A percentile compares a stretch with the other conserved stretches of the same genome.
Evolutionary conservation across 108 stramenopile species (phyloP).

Genomic region (Stephanodiscus triporus): DNA sequence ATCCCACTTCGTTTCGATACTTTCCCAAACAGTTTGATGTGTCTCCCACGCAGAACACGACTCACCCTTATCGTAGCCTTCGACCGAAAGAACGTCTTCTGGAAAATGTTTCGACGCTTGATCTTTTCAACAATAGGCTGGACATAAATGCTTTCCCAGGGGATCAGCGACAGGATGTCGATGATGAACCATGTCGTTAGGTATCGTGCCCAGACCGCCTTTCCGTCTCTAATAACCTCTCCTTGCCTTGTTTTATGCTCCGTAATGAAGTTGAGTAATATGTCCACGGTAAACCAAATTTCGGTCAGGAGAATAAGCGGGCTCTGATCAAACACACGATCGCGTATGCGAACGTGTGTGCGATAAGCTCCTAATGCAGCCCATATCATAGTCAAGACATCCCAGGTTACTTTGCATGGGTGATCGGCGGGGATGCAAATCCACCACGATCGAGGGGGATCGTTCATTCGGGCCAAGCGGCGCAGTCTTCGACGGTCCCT

Average conservation of each 20-base stretch:
- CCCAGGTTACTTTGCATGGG: conserved; percentile 82
- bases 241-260: conserved; percentile 72
- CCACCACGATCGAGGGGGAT: conserved; percentile 43
- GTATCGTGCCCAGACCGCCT: conserved; percentile 82
- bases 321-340: conserved; percentile 61
- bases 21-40: conserved; percentile 75
- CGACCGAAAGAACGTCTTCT: conserved; percentile 80
- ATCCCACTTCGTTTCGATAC: conserved; percentile 76
- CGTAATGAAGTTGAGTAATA: conserved; percentile 82
- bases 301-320: conserved; percentile 69
- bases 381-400: conserved; percentile 73
- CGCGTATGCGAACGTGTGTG: conserved; percentile 75
- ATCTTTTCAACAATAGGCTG: conserved; percentile 80
- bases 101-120: conserved; percentile 67
- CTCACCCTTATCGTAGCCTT: conserved; percentile 78
- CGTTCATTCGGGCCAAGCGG: conserved; percentile 27
- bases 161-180: conserved; percentile 73
- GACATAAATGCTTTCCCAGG: conserved; percentile 81
- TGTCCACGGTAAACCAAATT: conserved; percentile 81
- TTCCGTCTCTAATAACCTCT: conserved; percentile 59
- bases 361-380: conserved; percentile 68
- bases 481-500: conserved; percentile 37
- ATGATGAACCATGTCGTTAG: conserved; percentile 88
- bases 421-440: conserved; percentile 79
- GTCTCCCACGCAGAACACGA: conserved; percentile 67